Percentiles rank a stretch among this genome's conserved stretches.
Evolutionary conservation across 2,329 filamentous ascomycete genomes (phyloP).

Genomic region (Calonectria ilicicola): DNA sequence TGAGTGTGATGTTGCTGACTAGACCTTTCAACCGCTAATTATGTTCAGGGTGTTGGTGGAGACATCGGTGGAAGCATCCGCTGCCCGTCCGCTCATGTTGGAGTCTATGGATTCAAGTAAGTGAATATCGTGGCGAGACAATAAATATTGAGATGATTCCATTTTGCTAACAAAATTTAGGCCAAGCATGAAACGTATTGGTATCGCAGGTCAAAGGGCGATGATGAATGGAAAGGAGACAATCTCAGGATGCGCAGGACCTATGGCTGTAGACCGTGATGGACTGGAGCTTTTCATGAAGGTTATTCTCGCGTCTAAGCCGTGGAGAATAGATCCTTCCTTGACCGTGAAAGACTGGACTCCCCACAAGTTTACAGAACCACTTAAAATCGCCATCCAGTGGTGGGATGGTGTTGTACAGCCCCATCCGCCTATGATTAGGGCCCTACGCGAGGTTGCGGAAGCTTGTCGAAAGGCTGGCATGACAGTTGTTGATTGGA

Average conservation of each 20-base stretch:
- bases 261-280: slow-evolving; percentile 50
- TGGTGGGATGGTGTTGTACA: slow-evolving; percentile 70
- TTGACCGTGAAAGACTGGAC: slow-evolving; percentile 50
- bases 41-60: slow-evolving; percentile 50
- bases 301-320: slow-evolving; percentile 43
- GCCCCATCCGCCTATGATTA: slow-evolving; percentile 68
- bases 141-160: too few species aligned
- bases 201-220: slow-evolving; percentile 39
- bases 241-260: slow-evolving; percentile 46
- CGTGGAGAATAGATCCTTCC: slow-evolving; percentile 50
- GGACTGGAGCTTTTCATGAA: slow-evolving; percentile 51
- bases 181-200: slow-evolving; percentile 47
- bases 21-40: background rate
- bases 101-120: slow-evolving; percentile 51
- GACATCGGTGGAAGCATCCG: slow-evolving; percentile 57
- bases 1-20: slow-evolving; percentile 11
- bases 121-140: background rate
- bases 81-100: slow-evolving; percentile 50
- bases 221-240: slow-evolving; percentile 51
- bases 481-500: slow-evolving; percentile 66
- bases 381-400: slow-evolving; percentile 70
- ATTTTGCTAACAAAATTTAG: slow-evolving; percentile 28
- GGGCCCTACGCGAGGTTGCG: slow-evolving; percentile 67
- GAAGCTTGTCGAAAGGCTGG: slow-evolving; percentile 60
- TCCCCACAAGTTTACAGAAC: slow-evolving; percentile 49